Conservation (phyloP, 2,329 filamentous ascomycete species). For the Fusarium sp. region DNA sequence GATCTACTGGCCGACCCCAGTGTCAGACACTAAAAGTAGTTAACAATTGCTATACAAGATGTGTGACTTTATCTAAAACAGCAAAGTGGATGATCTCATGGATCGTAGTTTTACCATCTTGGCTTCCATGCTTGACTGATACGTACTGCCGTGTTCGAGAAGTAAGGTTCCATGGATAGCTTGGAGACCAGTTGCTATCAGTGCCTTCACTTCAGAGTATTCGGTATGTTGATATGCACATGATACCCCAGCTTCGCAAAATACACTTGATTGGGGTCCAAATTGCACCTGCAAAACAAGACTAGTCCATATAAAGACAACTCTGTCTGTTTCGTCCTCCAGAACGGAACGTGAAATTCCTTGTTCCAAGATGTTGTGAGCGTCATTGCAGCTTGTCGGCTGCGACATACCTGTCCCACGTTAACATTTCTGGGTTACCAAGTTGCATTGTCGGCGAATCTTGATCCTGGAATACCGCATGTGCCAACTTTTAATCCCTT, state of each 20-base stretch:
- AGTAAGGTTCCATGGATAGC: constrained; percentile 25
- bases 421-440: constrained; percentile 25
- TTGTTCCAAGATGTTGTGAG: constrained; percentile 19
- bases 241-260: constrained; percentile 35
- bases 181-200: constrained; percentile 1
- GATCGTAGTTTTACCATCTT: constrained; percentile 24
- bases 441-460: constrained; percentile 10
- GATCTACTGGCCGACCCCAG: constrained; percentile 2
- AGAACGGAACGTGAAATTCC: constrained; percentile 12
- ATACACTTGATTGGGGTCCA: constrained; percentile 29
- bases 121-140: constrained; percentile 32
- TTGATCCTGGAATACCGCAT: constrained; percentile 7
- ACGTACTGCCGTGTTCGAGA: constrained; percentile 26
- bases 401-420: constrained; percentile 34
- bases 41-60: constrained; percentile 4
- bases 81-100: constrained; percentile 36
- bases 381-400: constrained; percentile 30
- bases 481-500: constrained; percentile 18
- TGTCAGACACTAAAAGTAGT: constrained; percentile 14
- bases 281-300: constrained; percentile 40
- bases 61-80: constrained; percentile 36
- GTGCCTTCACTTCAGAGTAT: constrained; percentile 14
- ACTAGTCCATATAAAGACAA: constrained; percentile 28
- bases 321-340: constrained; percentile 9
- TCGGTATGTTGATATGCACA: constrained; percentile 3